A percentile compares a stretch with the other conserved stretches of the same genome.
Evolutionary conservation across 2,329 filamentous ascomycete species (phyloP).

Genomic region (Colletotrichum sp.): DNA sequence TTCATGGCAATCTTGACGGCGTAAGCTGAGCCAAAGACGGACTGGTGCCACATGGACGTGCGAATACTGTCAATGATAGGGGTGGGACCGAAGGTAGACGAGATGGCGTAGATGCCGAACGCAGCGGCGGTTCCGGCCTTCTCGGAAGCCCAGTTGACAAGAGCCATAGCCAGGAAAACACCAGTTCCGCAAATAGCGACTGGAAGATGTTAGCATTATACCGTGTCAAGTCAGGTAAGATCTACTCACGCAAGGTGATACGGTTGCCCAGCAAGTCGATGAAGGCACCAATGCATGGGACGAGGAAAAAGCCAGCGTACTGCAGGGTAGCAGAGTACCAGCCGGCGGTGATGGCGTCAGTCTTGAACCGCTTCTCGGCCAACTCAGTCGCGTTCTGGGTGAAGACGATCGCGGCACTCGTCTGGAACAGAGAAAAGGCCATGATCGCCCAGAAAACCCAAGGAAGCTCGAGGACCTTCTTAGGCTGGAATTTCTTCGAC

Average conservation of each 20-base stretch:
- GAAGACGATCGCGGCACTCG: slow-evolving; percentile 59
- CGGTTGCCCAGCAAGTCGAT: slow-evolving; percentile 62
- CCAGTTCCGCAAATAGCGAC: slow-evolving; percentile 49
- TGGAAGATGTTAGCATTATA: background rate
- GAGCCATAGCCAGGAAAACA: slow-evolving; percentile 51
- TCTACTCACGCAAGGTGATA: slow-evolving; percentile 41
- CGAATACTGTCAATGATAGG: slow-evolving; percentile 66
- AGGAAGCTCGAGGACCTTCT: slow-evolving; percentile 60
- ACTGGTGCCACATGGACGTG: slow-evolving; percentile 63
- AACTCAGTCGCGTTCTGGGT: slow-evolving; percentile 65
- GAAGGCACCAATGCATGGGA: slow-evolving; percentile 60
- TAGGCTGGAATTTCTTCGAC: slow-evolving; percentile 60
- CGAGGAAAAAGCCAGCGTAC: slow-evolving; percentile 61
- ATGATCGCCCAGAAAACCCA: slow-evolving; percentile 66
- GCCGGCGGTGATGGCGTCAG: slow-evolving; percentile 59
- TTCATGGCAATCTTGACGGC: slow-evolving; percentile 67
- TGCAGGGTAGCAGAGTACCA: slow-evolving; percentile 65
- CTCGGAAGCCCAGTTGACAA: slow-evolving; percentile 57
- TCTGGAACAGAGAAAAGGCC: slow-evolving; percentile 63
- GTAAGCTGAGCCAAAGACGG: slow-evolving; percentile 65
- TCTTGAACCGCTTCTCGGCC: slow-evolving; percentile 63
- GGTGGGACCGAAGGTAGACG: slow-evolving; percentile 59
- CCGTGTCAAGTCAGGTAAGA: fast-evolving
- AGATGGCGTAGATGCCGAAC: slow-evolving; percentile 65
- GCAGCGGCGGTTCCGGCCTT: slow-evolving; percentile 59